phyloP scores from a whole-genome alignment of 176 grass and related monocot genomes.

The Thalia dealbata region DNA sequence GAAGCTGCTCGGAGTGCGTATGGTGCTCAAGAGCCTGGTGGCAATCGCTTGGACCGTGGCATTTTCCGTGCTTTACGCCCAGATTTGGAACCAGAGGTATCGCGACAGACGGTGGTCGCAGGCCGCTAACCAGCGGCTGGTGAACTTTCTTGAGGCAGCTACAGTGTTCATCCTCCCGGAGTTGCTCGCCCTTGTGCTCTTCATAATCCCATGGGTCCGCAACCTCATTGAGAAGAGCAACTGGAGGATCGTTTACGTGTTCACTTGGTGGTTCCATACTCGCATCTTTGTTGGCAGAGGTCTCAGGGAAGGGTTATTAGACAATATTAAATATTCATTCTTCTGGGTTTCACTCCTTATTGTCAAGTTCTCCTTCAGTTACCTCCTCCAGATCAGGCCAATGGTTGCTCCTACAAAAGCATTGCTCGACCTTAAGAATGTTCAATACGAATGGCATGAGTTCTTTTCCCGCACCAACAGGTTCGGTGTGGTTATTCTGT shows the following conservation, averaged over 20 bases:
- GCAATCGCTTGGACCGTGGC: constrained; percentile 56
- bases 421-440: constrained; percentile 34
- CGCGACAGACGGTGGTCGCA: constrained; percentile 31
- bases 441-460: constrained; percentile 64
- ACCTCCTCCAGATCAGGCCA: constrained; percentile 80
- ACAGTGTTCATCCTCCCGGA: constrained; percentile 60
- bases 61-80: constrained; percentile 47
- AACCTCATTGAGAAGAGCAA: constrained; percentile 81
- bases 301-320: constrained; percentile 58
- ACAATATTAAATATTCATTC: constrained; percentile 63
- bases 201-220: constrained; percentile 72
- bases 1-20: constrained; percentile 43
- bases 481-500: constrained; percentile 58
- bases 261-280: constrained; percentile 96
- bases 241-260: constrained; percentile 65
- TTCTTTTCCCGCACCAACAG: constrained; percentile 75
- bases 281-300: constrained; percentile 79
- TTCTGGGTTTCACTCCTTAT: constrained; percentile 69
- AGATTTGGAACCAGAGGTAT: constrained; percentile 35
- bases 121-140: constrained; percentile 29
- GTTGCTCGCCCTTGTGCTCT: constrained; percentile 48
- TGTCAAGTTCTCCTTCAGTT: constrained; percentile 81
- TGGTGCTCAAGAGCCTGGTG: constrained; percentile 73
- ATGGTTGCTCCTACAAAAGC: constrained; percentile 70
- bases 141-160: constrained; percentile 46